Conservation (phyloP, 2,329 filamentous ascomycete genomes). For the Drechslera avenae region DNA sequence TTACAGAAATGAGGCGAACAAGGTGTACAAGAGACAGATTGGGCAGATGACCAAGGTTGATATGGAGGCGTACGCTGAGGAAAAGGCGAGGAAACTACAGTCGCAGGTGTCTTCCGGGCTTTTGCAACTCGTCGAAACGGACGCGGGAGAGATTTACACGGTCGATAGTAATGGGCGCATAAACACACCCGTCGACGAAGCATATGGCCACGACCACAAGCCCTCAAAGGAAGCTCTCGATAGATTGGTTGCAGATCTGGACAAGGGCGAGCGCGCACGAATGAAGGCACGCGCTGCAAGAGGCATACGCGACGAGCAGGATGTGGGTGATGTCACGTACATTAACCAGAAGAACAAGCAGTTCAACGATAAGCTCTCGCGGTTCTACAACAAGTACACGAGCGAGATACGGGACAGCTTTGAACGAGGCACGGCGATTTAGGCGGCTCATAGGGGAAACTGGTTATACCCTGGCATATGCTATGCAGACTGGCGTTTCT, state of each 20-base stretch:
- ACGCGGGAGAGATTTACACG: conserved; percentile 84
- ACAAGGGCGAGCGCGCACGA: conserved; percentile 84
- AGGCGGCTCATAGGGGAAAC: background rate
- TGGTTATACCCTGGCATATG: conserved; percentile 35
- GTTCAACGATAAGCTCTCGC: conserved; percentile 95
- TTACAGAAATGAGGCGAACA: conserved; percentile 83
- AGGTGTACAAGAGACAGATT: conserved; percentile 92
- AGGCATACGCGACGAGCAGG: conserved; percentile 69
- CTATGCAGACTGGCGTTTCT: conserved; percentile 12
- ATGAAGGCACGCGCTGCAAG: conserved; percentile 85
- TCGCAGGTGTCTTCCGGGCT: conserved; percentile 82
- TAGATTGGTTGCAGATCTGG: conserved; percentile 80
- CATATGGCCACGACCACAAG: conserved; percentile 80
- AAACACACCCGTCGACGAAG: conserved; percentile 85
- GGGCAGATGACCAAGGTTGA: conserved; percentile 72
- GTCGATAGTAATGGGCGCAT: conserved; percentile 90
- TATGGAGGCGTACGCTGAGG: conserved; percentile 81
- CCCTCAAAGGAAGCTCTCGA: conserved; percentile 88
- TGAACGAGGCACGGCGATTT: conserved; percentile 96
- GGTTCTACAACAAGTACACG: conserved; percentile 99
- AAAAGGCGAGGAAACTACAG: conserved; percentile 85
- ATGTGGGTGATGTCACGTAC: conserved; percentile 91
- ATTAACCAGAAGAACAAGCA: conserved; percentile 99
- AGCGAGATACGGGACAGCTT: conserved; percentile 96
- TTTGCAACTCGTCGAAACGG: conserved; percentile 93